Evolutionary conservation across 179 eudicot genomes (phyloP).

Genomic region (Heliamphora pulchella): DNA sequence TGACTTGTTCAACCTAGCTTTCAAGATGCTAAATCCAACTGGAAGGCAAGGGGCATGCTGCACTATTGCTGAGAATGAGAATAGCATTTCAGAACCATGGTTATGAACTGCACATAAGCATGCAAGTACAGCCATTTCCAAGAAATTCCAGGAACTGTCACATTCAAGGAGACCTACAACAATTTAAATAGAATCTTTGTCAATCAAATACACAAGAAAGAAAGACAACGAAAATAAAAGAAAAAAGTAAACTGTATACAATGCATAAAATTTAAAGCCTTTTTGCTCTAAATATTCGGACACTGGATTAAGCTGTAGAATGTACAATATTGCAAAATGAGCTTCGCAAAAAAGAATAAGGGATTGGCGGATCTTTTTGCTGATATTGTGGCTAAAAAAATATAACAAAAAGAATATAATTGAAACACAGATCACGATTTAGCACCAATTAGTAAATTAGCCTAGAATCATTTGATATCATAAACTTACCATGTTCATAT

Average conservation of each 20-base stretch:
- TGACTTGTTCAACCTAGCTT: slow-evolving; percentile 89
- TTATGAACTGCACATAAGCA: slow-evolving; percentile 87
- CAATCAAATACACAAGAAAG: too few species aligned
- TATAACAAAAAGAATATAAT: slow-evolving; percentile 86
- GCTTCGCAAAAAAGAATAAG: slow-evolving; percentile 59
- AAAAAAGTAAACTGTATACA: too few species aligned
- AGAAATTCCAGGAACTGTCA: slow-evolving; percentile 67
- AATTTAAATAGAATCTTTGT: too few species aligned
- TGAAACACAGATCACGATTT: slow-evolving; percentile 29
- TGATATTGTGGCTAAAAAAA: slow-evolving; percentile 27
- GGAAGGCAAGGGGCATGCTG: slow-evolving; percentile 90
- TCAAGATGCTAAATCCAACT: slow-evolving; percentile 85
- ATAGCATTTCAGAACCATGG: slow-evolving; percentile 78
- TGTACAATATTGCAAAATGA: too few species aligned
- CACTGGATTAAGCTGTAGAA: too few species aligned
- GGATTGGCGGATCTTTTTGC: slow-evolving; percentile 56
- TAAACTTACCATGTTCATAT: neutral
- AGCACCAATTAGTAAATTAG: neutral
- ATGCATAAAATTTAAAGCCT: slow-evolving; percentile 20
- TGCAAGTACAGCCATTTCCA: slow-evolving; percentile 79
- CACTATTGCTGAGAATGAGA: slow-evolving; percentile 85
- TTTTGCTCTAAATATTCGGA: slow-evolving; percentile 36
- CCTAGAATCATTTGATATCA: neutral
- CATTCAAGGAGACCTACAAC: slow-evolving; percentile 21
- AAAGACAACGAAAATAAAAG: too few species aligned